phyloP scores from a whole-genome alignment of 208 protist species.

The Blastocrithidia nonstop region DNA sequence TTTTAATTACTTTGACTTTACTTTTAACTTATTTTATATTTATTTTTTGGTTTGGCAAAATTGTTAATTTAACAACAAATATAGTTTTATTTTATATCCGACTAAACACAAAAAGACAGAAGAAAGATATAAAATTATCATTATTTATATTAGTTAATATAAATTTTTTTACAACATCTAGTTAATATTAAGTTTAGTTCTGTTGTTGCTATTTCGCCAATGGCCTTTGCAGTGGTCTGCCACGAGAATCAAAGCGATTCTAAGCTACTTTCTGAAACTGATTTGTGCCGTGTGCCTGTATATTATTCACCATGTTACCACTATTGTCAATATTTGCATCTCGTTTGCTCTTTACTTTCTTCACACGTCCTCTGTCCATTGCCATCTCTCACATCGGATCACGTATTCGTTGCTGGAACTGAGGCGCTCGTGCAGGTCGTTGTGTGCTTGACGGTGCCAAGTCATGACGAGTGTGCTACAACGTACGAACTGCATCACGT shows the following conservation, averaged over 20 bases:
- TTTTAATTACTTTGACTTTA: too few species aligned
- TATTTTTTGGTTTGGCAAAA: too few species aligned
- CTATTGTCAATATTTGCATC: background rate
- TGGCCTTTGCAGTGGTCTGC: slow-evolving; percentile 12
- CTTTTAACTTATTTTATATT: too few species aligned
- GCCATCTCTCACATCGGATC: slow-evolving; percentile 73
- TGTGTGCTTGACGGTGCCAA: background rate
- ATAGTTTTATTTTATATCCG: too few species aligned
- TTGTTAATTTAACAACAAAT: too few species aligned
- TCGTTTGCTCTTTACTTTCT: slow-evolving; percentile 49
- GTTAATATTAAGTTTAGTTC: too few species aligned
- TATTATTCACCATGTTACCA: background rate
- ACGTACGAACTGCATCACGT: slow-evolving; percentile 16
- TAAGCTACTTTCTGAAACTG: slow-evolving; percentile 24
- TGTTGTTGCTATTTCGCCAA: too few species aligned
- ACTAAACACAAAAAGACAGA: too few species aligned
- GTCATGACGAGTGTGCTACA: slow-evolving; percentile 11
- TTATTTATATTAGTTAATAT: too few species aligned
- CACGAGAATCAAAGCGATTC: slow-evolving; percentile 24
- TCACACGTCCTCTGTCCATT: slow-evolving; percentile 74
- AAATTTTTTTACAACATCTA: too few species aligned
- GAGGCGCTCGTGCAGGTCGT: slow-evolving; percentile 23
- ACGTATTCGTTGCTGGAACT: slow-evolving; percentile 62
- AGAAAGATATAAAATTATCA: too few species aligned
- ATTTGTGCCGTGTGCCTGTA: slow-evolving; percentile 10